phyloP scores from a whole-genome alignment of 2,329 filamentous ascomycete genomes.

The Magnaporthiopsis incrustans region DNA sequence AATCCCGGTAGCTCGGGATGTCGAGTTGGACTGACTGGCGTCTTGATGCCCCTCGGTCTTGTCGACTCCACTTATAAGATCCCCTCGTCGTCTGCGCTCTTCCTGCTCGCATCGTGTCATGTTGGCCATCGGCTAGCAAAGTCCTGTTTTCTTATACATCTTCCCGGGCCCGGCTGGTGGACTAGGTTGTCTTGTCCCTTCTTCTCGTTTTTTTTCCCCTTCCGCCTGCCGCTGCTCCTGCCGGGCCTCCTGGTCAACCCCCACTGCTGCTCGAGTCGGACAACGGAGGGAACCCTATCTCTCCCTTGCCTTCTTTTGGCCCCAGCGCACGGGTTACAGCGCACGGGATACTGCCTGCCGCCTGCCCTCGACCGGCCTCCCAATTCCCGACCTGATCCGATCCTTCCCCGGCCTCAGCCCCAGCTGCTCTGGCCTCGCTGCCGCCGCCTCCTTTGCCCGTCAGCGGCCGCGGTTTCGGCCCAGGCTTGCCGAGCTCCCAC shows the following conservation, averaged over 20 bases:
- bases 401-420: not conserved
- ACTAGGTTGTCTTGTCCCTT: not conserved
- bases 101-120: not conserved
- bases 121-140: not conserved
- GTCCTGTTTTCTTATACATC: not conserved
- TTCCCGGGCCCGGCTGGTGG: not conserved
- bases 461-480: not conserved
- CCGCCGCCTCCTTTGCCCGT: not conserved
- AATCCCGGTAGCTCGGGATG: not conserved
- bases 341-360: not conserved
- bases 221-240: not conserved
- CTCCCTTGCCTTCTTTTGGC: not conserved
- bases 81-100: not conserved
- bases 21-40: not conserved
- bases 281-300: not conserved
- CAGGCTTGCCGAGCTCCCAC: not conserved
- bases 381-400: not conserved
- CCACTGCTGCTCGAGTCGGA: not conserved
- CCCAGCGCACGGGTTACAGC: not conserved
- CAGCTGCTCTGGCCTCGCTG: not conserved
- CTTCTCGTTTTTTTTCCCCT: not conserved
- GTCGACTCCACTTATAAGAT: not conserved
- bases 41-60: not conserved
- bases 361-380: not conserved
- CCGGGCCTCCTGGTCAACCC: not conserved